phyloP scores from a whole-genome alignment of 2,329 filamentous ascomycete genomes.

The Sporothrix pseudoabietina region DNA sequence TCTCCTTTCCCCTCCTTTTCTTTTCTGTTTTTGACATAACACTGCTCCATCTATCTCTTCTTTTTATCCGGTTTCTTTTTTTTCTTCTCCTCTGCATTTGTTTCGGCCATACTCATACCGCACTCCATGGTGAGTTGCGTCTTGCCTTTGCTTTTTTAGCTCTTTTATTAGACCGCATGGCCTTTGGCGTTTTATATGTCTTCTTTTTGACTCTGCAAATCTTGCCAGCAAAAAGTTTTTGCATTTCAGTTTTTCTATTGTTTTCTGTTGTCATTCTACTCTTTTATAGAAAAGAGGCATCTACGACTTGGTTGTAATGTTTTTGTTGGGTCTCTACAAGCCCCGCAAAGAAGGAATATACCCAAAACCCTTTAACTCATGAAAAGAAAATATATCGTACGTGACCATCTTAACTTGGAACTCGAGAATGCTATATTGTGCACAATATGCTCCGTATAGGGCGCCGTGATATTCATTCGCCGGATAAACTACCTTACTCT shows the following conservation, averaged over 20 bases:
- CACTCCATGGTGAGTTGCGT: neutral
- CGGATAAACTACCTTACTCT: neutral
- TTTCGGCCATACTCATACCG: neutral
- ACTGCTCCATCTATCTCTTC: constrained; percentile 1
- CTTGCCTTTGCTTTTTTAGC: neutral
- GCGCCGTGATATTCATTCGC: neutral
- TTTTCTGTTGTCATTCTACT: neutral
- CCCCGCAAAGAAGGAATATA: constrained; percentile 14
- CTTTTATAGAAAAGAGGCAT: constrained; percentile 4
- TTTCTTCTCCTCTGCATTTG: neutral
- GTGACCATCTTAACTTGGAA: too few species aligned
- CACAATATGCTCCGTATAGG: neutral
- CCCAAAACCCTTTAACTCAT: neutral
- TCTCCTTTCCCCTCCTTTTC: neutral
- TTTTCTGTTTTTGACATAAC: neutral
- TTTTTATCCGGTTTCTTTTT: neutral
- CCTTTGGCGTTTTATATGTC: constrained; percentile 18
- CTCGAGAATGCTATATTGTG: neutral
- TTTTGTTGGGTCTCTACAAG: neutral
- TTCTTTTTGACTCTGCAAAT: neutral
- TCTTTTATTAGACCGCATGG: neutral
- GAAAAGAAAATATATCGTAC: neutral
- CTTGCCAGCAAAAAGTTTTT: neutral
- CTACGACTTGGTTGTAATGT: constrained; percentile 4
- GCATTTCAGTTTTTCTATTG: neutral